Conservation (phyloP, 768 basidiomycete genomes). For the Leccinum broughii region DNA sequence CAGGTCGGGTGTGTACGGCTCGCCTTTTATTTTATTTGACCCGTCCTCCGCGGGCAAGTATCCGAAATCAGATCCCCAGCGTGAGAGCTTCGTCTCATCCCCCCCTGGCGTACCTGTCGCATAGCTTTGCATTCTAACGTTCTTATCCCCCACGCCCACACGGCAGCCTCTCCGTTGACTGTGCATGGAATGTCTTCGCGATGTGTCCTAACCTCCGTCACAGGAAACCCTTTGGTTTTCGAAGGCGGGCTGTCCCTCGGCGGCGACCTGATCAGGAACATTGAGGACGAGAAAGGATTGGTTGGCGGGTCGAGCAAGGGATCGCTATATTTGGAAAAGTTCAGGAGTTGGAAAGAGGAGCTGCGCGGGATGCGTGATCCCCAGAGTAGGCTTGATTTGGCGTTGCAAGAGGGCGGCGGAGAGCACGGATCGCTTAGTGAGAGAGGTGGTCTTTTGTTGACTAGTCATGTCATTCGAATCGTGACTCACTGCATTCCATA, state of each 20-base stretch:
- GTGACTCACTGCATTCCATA: neutral
- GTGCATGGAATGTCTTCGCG: slow-evolving; percentile 24
- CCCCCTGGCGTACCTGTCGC: neutral
- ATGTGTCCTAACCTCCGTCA: slow-evolving; percentile 25
- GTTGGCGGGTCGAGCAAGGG: slow-evolving; percentile 36
- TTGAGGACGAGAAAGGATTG: slow-evolving; percentile 44
- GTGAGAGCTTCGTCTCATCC: slow-evolving; percentile 20
- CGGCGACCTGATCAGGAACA: slow-evolving; percentile 41
- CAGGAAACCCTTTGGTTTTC: slow-evolving; percentile 52
- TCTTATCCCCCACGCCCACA: neutral
- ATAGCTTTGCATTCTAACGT: neutral
- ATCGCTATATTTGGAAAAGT: slow-evolving; percentile 39
- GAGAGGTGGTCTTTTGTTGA: slow-evolving; percentile 31
- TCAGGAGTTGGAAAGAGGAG: slow-evolving; percentile 44
- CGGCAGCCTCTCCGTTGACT: slow-evolving; percentile 25
- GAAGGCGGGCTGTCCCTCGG: slow-evolving; percentile 39
- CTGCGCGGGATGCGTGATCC: slow-evolving; percentile 30
- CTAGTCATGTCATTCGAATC: slow-evolving; percentile 2
- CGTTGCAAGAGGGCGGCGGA: neutral
- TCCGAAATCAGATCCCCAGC: slow-evolving; percentile 45
- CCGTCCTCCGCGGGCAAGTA: slow-evolving; percentile 33
- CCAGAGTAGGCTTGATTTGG: neutral
- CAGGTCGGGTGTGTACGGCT: slow-evolving; percentile 38
- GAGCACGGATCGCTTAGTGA: slow-evolving; percentile 3
- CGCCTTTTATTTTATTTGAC: neutral